Evolutionary conservation across 257 asterid genomes (phyloP), one percentile per base, ranked within the genome.

Genomic region (Rehmannia glutinosa): DNA sequence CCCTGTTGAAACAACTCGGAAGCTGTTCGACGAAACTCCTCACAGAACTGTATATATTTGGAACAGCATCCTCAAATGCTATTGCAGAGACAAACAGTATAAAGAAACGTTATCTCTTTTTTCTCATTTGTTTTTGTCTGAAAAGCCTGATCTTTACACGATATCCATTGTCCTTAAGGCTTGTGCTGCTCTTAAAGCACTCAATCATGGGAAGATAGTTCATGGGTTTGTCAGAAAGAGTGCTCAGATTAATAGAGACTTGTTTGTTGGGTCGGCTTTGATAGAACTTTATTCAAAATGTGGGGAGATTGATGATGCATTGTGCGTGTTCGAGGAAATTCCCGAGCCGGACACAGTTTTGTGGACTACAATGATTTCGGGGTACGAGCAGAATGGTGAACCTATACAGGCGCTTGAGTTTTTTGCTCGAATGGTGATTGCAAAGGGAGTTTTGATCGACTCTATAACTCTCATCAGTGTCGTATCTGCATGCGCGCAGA

Each of bases 21-120:
- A 90, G 20, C 65, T 92, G 88, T 83, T 92, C 76, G 96, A 86
- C 17, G 98, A 87, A 86, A 87, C 64, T 75, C 86, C 91, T 52
- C 62, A 66, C 0, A 64, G 78, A 64, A 74, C 55, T 62, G 32
- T 57, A 13, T 59, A 23, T 33, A 43, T 68, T 36, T 85, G 83
- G 82, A 89, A 84, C 70, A 51, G 74, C 42, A 69, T 84, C 28
- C 77, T 87, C 49, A 81, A 78, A 24, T 21, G 73, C 73, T 80
- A 39, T 24, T 83, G 74, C 72, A 60, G 77, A 15, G 75, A 59
- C 16, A 83, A 73, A 70, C 82, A 47, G 35, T 87, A 77, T 55
- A 23, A 45, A 30, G 89, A 84, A 46, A 66, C 80, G 1, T 8
- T 82, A 65, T 25, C 38, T 45, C 82, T 82, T 9, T 89, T 87